A percentile compares a stretch with the other conserved stretches of the same genome.
These are phyloP conservation scores for Colletotrichum sp. DNA, from an alignment of 2,329 filamentous ascomycete genomes.

Conservation along the genomic window DNA sequence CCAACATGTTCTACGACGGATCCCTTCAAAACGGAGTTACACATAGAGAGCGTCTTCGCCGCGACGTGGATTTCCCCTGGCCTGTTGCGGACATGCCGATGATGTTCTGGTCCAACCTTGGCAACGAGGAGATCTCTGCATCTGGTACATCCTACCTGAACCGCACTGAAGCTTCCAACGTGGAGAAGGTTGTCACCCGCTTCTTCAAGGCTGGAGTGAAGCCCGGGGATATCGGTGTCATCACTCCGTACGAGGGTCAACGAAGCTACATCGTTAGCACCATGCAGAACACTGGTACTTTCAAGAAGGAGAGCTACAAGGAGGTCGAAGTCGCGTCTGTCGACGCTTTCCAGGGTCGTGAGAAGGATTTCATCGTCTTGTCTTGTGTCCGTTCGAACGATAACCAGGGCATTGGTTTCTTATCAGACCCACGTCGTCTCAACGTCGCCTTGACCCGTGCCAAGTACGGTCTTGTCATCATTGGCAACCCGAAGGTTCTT, in stretches of 20 bases:
- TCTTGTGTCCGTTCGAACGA: slow-evolving; percentile 99
- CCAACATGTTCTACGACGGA: slow-evolving; percentile 99
- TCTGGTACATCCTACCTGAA: slow-evolving; percentile 98
- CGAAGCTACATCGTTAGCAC: slow-evolving; percentile 98
- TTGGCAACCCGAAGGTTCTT: slow-evolving; percentile 96
- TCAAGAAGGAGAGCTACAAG: slow-evolving; percentile 98
- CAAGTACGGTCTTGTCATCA: slow-evolving; percentile 94
- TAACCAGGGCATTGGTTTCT: slow-evolving; percentile 97
- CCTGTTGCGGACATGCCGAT: slow-evolving; percentile 92
- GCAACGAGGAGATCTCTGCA: slow-evolving; percentile 97
- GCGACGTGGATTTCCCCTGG: slow-evolving; percentile 98
- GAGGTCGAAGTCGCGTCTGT: slow-evolving; percentile 98
- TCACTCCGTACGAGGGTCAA: slow-evolving; percentile 98
- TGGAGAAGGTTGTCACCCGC: slow-evolving; percentile 97
- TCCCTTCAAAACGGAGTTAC: slow-evolving; percentile 97
- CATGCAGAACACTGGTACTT: slow-evolving; percentile 98
- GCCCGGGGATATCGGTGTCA: slow-evolving; percentile 92
- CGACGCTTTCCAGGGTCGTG: slow-evolving; percentile 97
- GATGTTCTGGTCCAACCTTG: slow-evolving; percentile 99
- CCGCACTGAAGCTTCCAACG: slow-evolving; percentile 94
- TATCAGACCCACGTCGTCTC: slow-evolving; percentile 95
- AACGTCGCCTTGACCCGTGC: slow-evolving; percentile 97
- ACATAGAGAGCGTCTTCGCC: slow-evolving; percentile 83
- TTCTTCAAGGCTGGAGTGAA: slow-evolving; percentile 99
- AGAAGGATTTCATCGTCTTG: slow-evolving; percentile 98